Evolutionary conservation across 1,139 yeast species (phyloP), one percentile per base, ranked within the genome.

Genomic region (Blastobotrys raffinosifermentans): DNA sequence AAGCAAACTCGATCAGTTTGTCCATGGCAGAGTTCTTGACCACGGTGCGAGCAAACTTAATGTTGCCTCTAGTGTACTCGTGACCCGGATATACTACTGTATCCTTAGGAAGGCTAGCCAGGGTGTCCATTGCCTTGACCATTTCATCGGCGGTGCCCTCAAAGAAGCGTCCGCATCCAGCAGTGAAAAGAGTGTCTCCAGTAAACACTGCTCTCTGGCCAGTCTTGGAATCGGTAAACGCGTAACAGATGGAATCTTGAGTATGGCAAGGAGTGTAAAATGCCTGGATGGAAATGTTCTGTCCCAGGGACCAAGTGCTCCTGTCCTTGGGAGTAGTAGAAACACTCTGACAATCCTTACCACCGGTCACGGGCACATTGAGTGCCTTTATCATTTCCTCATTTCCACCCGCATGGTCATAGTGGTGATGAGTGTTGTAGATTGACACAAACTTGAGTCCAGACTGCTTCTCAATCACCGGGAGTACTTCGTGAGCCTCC

Each of bases 211-310:
- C 91, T 47, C 68, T 70, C 48, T 87, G 75, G 22, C 68, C 69
- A 1, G 86, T 75, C 23, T 63, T 61, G 9, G 60, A 50, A 57
- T 91, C 97, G 37, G 67, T 67, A 0, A 75, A 85, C 50, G 63
- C 83, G 62, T 86, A 91, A 57, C 97, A 89, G 41, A 91, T 83
- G 4, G 94, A 84, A 59, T 93, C 98, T 59, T 83, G 94, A 0
- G 99, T 91, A 57, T 91, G 99, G 57, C 99, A 91, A 1, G 99
- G 98, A 1, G 99, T 91, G 60, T 91, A 91, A 34, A 91, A 67
- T 1, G 96, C 94, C 3, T 80, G 77, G 36, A 91, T 73, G n/a
- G 72, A 65, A 38, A 86, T 60, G 45, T 69, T 58, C 34, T 69
- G 67, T 2, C 96, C 96, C 30, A 73, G 58, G 17, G 48, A 45